Percentiles rank a stretch among this genome's conserved stretches.
phyloP scores from a whole-genome alignment of 176 grass and related monocot genomes.

The Oryza glaberrima region DNA sequence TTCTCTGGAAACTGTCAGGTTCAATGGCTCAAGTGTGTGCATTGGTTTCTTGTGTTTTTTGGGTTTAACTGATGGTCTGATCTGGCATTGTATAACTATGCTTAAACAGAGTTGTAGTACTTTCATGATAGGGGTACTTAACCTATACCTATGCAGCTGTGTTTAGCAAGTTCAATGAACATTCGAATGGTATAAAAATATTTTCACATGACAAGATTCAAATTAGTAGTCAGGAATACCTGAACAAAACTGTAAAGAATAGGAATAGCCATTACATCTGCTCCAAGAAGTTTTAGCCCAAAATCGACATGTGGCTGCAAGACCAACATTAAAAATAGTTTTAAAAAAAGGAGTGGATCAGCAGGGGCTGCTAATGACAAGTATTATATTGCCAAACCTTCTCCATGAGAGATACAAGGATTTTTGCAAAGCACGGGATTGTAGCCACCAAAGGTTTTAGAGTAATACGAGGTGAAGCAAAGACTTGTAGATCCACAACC shows the following conservation, averaged over 20 bases:
- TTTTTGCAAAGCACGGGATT: slow-evolving; percentile 95
- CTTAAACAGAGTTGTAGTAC: neutral
- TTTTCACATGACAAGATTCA: slow-evolving; percentile 16
- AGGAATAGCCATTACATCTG: slow-evolving; percentile 97
- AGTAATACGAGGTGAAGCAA: slow-evolving; percentile 88
- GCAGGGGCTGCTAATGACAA: neutral
- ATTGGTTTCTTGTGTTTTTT: too few species aligned
- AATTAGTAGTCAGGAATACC: slow-evolving; percentile 43
- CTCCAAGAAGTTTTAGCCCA: slow-evolving; percentile 88
- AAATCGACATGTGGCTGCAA: slow-evolving; percentile 97
- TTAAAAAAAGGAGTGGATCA: neutral
- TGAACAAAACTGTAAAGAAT: slow-evolving; percentile 87
- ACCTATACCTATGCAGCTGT: neutral
- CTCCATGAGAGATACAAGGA: slow-evolving; percentile 82
- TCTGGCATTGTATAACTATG: too few species aligned
- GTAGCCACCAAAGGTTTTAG: slow-evolving; percentile 83
- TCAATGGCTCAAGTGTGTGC: too few species aligned
- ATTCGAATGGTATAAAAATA: neutral
- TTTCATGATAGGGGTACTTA: neutral
- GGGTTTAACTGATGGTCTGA: too few species aligned
- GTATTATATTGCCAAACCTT: slow-evolving; percentile 55
- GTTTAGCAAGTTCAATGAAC: neutral
- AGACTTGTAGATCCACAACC: slow-evolving; percentile 94
- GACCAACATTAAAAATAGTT: slow-evolving; percentile 34
- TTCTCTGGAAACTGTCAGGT: too few species aligned